Conservation (phyloP, 1,139 yeast genomes). For the Sugiyamaella neomexicana region DNA sequence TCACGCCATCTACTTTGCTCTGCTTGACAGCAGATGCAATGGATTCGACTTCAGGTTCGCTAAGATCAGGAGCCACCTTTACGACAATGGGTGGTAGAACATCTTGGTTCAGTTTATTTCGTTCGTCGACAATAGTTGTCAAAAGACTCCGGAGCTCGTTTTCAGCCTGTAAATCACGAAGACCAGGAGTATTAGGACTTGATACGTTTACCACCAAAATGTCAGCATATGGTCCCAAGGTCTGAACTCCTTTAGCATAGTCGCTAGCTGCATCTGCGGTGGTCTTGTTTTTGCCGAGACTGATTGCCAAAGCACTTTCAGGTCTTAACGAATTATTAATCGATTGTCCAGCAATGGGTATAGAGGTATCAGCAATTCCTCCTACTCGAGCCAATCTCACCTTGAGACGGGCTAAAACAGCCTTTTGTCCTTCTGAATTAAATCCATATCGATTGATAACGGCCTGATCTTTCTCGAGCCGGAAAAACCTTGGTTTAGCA, state of each 20-base stretch:
- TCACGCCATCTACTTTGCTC: constrained; percentile 85
- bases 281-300: constrained; percentile 86
- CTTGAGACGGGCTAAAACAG: constrained; percentile 64
- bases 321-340: constrained; percentile 58
- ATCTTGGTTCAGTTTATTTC: constrained; percentile 36
- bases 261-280: constrained; percentile 86
- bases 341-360: constrained; percentile 25
- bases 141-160: constrained; percentile 67
- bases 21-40: constrained; percentile 79
- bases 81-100: constrained; percentile 66
- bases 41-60: constrained; percentile 75
- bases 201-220: constrained; percentile 90
- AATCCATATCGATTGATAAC: constrained; percentile 94
- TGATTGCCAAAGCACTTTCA: constrained; percentile 72
- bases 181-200: constrained; percentile 94
- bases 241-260: constrained; percentile 77
- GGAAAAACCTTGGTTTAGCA: constrained; percentile 84
- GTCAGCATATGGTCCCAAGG: constrained; percentile 83
- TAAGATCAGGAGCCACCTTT: constrained; percentile 90
- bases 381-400: constrained; percentile 43
- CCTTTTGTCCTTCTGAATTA: constrained; percentile 85
- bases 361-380: constrained; percentile 17
- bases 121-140: constrained; percentile 46
- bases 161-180: constrained; percentile 81
- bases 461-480: constrained; percentile 81